Evolutionary conservation across 805 yeast species (phyloP).

Genomic region (Schizosaccharomyces osmophilus): DNA sequence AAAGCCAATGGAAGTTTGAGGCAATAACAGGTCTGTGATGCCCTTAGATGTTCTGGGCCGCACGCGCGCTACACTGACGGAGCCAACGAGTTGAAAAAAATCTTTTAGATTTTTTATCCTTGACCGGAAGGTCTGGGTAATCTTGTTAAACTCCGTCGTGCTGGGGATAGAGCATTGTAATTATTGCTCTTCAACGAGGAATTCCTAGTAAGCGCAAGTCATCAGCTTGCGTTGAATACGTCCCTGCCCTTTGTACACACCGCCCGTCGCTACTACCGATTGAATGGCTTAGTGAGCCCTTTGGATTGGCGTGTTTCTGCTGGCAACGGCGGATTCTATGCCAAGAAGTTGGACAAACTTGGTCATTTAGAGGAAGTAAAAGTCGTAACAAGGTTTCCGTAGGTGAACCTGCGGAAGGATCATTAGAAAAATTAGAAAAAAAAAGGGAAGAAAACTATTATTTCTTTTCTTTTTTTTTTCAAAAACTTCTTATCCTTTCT

Average conservation of each 20-base stretch:
- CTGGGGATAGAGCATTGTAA: slow-evolving; percentile 20
- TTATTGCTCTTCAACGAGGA: slow-evolving; percentile 24
- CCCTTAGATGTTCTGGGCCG: slow-evolving; percentile 26
- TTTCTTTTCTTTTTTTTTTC: too few relatives aligned
- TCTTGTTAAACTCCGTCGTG: slow-evolving; percentile 21
- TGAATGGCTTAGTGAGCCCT: slow-evolving; percentile 23
- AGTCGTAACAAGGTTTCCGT: slow-evolving; percentile 23
- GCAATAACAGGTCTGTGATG: slow-evolving; percentile 24
- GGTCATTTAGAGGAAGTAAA: slow-evolving; percentile 24
- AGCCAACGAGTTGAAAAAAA: slow-evolving; percentile 18
- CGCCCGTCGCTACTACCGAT: slow-evolving; percentile 24
- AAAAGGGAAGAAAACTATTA: too few relatives aligned
- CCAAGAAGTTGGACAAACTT: slow-evolving; percentile 16
- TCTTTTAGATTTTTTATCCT: slow-evolving; percentile 7
- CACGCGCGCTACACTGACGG: slow-evolving; percentile 26
- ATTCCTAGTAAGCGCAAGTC: slow-evolving; percentile 25
- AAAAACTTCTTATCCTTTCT: too few relatives aligned
- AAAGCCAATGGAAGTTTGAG: slow-evolving; percentile 21
- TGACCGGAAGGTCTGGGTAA: slow-evolving; percentile 20
- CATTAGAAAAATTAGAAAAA: slow-evolving; percentile 13
- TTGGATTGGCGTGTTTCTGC: slow-evolving; percentile 17
- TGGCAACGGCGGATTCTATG: slow-evolving; percentile 12
- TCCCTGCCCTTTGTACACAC: slow-evolving; percentile 24
- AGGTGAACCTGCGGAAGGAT: slow-evolving; percentile 21
- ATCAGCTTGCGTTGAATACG: slow-evolving; percentile 23